A percentile compares a stretch with the other conserved stretches of the same genome.
Conservation (phyloP, 1,284 basidiomycete genomes). For the Pascua sp. region DNA sequence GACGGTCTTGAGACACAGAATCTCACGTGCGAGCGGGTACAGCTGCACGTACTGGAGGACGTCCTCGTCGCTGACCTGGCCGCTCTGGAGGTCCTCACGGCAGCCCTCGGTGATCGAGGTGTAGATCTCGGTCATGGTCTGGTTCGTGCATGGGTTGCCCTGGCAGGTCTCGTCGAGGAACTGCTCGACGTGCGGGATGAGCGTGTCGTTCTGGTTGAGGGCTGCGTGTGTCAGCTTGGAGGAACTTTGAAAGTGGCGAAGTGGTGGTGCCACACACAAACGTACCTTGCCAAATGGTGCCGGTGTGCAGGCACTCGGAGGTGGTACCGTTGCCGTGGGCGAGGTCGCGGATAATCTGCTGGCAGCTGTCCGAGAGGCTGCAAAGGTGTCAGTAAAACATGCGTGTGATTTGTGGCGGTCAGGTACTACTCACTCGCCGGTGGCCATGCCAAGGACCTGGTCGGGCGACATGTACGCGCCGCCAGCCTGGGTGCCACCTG, state of each 20-base stretch:
- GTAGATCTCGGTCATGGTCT: conserved; percentile 32
- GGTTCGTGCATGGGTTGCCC: conserved; percentile 37
- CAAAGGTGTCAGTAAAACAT: too few species aligned
- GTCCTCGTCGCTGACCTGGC: conserved; percentile 27
- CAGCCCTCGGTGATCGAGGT: conserved; percentile 31
- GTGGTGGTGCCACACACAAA: too few species aligned
- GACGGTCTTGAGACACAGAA: conserved; percentile 41
- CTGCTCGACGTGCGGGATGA: conserved; percentile 35
- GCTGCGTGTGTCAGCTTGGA: conserved; percentile 25
- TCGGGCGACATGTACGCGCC: too few species aligned
- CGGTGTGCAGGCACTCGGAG: neutral
- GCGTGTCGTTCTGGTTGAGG: conserved; percentile 27
- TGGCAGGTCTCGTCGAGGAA: conserved; percentile 39
- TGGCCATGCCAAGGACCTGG: too few species aligned
- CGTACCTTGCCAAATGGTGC: neutral
- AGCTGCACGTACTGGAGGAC: conserved; percentile 25
- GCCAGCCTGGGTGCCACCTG: too few species aligned
- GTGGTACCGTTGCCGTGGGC: neutral
- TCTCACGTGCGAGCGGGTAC: conserved; percentile 44
- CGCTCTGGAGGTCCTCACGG: conserved; percentile 29
- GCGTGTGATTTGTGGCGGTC: too few species aligned
- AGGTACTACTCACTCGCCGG: too few species aligned
- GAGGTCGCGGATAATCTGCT: neutral
- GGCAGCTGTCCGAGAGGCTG: neutral
- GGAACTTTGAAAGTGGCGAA: conserved; percentile 20